Evolutionary conservation across 768 basidiomycete species (phyloP).

Genomic region (Mycena sanguinolenta): DNA sequence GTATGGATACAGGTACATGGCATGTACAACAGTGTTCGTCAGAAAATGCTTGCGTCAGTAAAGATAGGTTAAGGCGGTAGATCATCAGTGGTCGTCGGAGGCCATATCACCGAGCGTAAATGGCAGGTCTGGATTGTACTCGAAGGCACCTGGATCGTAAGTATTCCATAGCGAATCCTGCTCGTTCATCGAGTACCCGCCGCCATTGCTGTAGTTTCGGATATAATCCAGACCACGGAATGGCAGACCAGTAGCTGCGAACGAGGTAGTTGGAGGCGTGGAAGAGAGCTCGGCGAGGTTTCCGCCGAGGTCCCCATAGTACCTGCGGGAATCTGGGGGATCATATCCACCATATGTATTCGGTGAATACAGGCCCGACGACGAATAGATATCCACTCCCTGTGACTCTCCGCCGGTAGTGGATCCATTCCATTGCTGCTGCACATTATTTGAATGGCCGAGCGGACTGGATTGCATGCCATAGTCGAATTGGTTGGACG

Average conservation of each 20-base stretch:
- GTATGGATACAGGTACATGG: conserved; percentile 35
- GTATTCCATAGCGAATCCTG: conserved; percentile 70
- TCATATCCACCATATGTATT: conserved; percentile 59
- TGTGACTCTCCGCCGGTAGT: conserved; percentile 50
- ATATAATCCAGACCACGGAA: conserved; percentile 89
- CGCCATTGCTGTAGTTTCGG: conserved; percentile 77
- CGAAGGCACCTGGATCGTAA: conserved; percentile 82
- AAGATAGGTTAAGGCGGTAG: conserved; percentile 10
- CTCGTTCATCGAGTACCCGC: conserved; percentile 60
- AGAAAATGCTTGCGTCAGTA: conserved; percentile 19
- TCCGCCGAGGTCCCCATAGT: conserved; percentile 45
- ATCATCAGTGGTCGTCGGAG: conserved; percentile 52
- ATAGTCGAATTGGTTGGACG: conserved; percentile 68
- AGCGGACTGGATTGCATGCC: conserved; percentile 55
- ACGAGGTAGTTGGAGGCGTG: conserved; percentile 73
- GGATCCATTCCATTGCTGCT: conserved; percentile 62
- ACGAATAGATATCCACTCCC: conserved; percentile 59
- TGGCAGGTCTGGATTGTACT: conserved; percentile 82
- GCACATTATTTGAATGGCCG: conserved; percentile 55
- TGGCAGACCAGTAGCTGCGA: conserved; percentile 81
- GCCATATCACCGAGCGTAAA: conserved; percentile 68
- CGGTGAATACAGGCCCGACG: conserved; percentile 52
- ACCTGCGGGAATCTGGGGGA: conserved; percentile 44
- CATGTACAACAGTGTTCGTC: conserved; percentile 34
- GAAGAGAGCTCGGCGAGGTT: conserved; percentile 62